phyloP scores from a whole-genome alignment of 2,329 filamentous ascomycete genomes.

The Hirsutella rhossiliensis region DNA sequence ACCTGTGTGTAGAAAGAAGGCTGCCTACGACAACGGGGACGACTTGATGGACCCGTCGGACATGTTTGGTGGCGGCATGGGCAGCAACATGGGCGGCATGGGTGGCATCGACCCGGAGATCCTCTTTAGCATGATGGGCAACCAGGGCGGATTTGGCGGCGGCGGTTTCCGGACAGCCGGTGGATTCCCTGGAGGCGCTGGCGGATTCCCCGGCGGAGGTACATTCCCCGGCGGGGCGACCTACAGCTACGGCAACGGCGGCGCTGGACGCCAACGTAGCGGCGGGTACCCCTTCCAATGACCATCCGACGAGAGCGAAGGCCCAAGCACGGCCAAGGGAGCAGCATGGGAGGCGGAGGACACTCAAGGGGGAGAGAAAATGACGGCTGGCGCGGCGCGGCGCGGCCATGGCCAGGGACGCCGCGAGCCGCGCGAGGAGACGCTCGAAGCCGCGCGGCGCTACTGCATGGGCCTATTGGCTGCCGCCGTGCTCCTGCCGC shows the following conservation, averaged over 20 bases:
- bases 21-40: conserved; percentile 82
- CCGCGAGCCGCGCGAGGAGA: conserved; percentile 21
- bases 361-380: not conserved
- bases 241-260: conserved; percentile 39
- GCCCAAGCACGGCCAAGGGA: conserved; percentile 19
- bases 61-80: conserved; percentile 65
- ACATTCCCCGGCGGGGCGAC: conserved; percentile 22
- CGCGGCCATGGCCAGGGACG: conserved; percentile 17
- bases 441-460: conserved; percentile 29
- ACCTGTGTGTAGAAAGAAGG: conserved; percentile 56
- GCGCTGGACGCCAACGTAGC: conserved; percentile 20
- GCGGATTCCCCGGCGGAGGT: conserved; percentile 33
- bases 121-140: conserved; percentile 75
- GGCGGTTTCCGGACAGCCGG: conserved; percentile 36
- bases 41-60: conserved; percentile 82
- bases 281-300: conserved; percentile 34
- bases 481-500: conserved; percentile 34
- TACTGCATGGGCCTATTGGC: conserved; percentile 29
- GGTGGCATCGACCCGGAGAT: conserved; percentile 65
- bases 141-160: conserved; percentile 29
- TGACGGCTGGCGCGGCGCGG: not conserved
- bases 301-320: conserved; percentile 29
- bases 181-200: conserved; percentile 38
- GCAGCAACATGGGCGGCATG: conserved; percentile 53
- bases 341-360: conserved; percentile 4